Evolutionary conservation across 306 rosid genomes (phyloP).

Genomic region (Lathyrus aphaca): DNA sequence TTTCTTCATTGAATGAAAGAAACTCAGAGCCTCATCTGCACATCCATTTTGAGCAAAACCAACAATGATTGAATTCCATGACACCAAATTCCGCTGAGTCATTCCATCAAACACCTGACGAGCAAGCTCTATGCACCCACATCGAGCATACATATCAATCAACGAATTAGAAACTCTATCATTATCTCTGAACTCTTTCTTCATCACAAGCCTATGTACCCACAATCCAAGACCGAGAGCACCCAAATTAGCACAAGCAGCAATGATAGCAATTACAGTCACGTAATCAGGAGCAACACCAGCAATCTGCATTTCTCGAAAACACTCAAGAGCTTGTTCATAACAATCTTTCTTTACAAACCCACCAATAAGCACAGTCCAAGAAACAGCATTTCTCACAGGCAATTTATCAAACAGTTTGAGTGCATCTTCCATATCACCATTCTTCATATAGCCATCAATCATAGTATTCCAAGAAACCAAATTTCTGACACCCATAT

Average conservation of each 20-base stretch:
- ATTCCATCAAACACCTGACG: conserved; percentile 66
- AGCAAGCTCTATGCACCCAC: conserved; percentile 79
- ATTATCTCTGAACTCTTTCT: conserved; percentile 50
- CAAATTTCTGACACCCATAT: conserved; percentile 59
- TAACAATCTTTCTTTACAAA: conserved; percentile 61
- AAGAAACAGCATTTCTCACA: conserved; percentile 63
- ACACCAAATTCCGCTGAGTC: conserved; percentile 59
- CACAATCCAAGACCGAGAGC: conserved; percentile 77
- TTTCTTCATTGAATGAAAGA: conserved; percentile 66
- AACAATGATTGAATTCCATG: conserved; percentile 88
- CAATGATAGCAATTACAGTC: conserved; percentile 71
- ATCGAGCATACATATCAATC: conserved; percentile 84
- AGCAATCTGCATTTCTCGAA: conserved; percentile 71
- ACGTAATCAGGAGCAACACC: conserved; percentile 76
- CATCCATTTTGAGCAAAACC: conserved; percentile 81
- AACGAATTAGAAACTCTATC: conserved; percentile 64
- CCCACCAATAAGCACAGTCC: conserved; percentile 88
- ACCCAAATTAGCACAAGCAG: conserved; percentile 89
- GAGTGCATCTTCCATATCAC: conserved; percentile 54
- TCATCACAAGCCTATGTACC: conserved; percentile 61
- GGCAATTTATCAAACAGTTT: conserved; percentile 83
- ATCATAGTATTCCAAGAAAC: conserved; percentile 85
- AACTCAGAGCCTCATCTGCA: conserved; percentile 67
- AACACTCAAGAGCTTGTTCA: conserved; percentile 73
- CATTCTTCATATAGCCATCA: conserved; percentile 70